phyloP scores from a whole-genome alignment of 2,329 filamentous ascomycete species.

The Didymella segeticola region DNA sequence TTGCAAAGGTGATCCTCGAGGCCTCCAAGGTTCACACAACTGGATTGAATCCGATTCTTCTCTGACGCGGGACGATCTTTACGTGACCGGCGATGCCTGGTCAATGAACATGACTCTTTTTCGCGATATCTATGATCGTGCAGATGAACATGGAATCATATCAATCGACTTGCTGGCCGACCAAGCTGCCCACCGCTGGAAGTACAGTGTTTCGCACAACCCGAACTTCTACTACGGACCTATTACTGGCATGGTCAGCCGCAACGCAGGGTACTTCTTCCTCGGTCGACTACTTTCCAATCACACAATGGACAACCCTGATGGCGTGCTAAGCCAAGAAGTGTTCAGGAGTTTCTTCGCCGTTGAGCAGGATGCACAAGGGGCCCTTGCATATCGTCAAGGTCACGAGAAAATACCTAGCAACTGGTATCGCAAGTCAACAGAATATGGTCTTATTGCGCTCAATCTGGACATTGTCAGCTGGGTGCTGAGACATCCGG shows the following conservation, averaged over 20 bases:
- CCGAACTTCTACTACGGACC: slow-evolving; percentile 64
- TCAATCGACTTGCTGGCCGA: slow-evolving; percentile 27
- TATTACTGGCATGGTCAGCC: slow-evolving; percentile 57
- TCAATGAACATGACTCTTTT: slow-evolving; percentile 53
- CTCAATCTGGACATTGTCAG: slow-evolving; percentile 28
- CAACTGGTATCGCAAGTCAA: slow-evolving; percentile 58
- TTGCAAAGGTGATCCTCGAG: slow-evolving; percentile 49
- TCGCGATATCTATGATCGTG: slow-evolving; percentile 52
- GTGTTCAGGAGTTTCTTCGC: slow-evolving; percentile 57
- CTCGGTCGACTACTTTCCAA: slow-evolving; percentile 43
- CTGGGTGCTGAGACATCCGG: slow-evolving; percentile 24
- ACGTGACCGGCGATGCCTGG: slow-evolving; percentile 48
- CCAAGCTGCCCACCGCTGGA: slow-evolving; percentile 50
- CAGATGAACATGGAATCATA: slow-evolving; percentile 22
- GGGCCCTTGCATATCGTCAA: slow-evolving; percentile 47
- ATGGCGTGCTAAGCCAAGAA: slow-evolving; percentile 26
- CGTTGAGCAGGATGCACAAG: slow-evolving; percentile 51
- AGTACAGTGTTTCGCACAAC: slow-evolving; percentile 59
- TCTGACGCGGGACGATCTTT: slow-evolving; percentile 54
- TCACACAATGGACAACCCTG: slow-evolving; percentile 23
- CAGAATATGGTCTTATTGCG: slow-evolving; percentile 56
- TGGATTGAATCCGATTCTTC: slow-evolving; percentile 53
- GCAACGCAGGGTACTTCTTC: slow-evolving; percentile 53
- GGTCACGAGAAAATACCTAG: slow-evolving; percentile 61
- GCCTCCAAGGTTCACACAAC: slow-evolving; percentile 55